A percentile compares a stretch with the other conserved stretches of the same genome.
Conservation (phyloP, 805 yeast species). For the Kuraishia borneana region DNA sequence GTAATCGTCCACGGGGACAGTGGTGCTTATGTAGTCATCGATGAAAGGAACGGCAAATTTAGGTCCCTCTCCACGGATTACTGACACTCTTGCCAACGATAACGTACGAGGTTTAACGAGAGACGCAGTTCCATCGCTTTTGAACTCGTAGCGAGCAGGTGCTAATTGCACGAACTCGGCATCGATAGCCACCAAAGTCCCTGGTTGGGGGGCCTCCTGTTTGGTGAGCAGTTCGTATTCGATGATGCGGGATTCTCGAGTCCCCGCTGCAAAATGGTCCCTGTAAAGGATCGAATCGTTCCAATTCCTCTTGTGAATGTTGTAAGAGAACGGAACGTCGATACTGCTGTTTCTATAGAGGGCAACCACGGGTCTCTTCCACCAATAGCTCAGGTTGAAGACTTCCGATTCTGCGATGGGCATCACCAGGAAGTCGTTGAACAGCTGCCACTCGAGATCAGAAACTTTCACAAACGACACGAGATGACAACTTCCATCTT, state of each 20-base stretch:
- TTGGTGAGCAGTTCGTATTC: constrained; percentile 62
- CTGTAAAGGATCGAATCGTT: constrained; percentile 59
- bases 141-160: constrained; percentile 71
- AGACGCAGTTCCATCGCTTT: constrained; percentile 57
- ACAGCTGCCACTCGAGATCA: constrained; percentile 58
- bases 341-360: constrained; percentile 46
- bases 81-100: constrained; percentile 84
- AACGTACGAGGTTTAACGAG: constrained; percentile 65
- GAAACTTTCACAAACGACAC: constrained; percentile 46
- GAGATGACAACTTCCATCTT: constrained; percentile 43
- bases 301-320: constrained; percentile 40
- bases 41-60: constrained; percentile 69
- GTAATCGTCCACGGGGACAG: constrained; percentile 67
- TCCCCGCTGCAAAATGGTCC: constrained; percentile 63
- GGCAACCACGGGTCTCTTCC: constrained; percentile 77
- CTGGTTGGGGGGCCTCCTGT: constrained; percentile 63
- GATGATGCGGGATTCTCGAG: constrained; percentile 41
- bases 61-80: constrained; percentile 60
- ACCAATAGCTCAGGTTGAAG: constrained; percentile 53
- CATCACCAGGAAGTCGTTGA: constrained; percentile 84
- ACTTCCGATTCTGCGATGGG: constrained; percentile 71
- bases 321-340: constrained; percentile 28
- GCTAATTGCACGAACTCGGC: constrained; percentile 87
- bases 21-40: constrained; percentile 82
- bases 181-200: constrained; percentile 82